Base-by-base conservation (phyloP, 1,284 basidiomycete genomes). In the Vanrija humicola region DNA sequence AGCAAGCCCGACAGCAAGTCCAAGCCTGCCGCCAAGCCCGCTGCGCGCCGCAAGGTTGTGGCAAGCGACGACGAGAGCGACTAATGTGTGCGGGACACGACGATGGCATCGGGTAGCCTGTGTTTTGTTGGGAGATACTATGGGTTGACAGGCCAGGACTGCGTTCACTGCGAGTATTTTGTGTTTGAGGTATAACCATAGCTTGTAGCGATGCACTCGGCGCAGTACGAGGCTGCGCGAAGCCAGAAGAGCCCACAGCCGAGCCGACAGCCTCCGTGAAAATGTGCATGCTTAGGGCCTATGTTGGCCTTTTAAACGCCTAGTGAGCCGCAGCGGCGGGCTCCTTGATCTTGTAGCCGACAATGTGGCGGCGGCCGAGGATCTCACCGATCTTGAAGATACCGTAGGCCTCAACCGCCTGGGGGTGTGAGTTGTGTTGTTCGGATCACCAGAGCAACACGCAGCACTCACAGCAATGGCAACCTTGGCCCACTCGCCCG, bases 321-420 rank as follows among this genome's bases (percentile, higher is more conserved):
- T 51, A 51, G 43, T 58, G 52, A 46, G 48, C 39, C 38, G 38
- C 38, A 45, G 34, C 49, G 46, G 38, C 19, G 38, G 50, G 46
- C 59, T 70, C 70, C 58, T 71, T 69, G 57, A 76, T 58, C 64
- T 86, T 85, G 81, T 95, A 95, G 45, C 91, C 91, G 67, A 94
- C 82, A 45, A 94, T 72, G 78, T 84, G 84, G 76, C 89, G 84
- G 65, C 89, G 83, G 45, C 91, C 91, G 65, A 94, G 71, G 63
- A 95, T 94, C 78, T 96, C 91, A 55, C 92, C 92, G 79, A 96
- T 84, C 84, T 89, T 76, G 76, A 80, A 82, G 69, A 80, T 75
- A 55, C 81, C 81, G 69, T 82, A 81, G 1, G 79, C 79, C 73
- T 82, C 81, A 56, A 81, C 62, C 48, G 77, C 79, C 78, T 82